Conservation (phyloP, 169 alveolate species). For the Plasmodium inui region DNA sequence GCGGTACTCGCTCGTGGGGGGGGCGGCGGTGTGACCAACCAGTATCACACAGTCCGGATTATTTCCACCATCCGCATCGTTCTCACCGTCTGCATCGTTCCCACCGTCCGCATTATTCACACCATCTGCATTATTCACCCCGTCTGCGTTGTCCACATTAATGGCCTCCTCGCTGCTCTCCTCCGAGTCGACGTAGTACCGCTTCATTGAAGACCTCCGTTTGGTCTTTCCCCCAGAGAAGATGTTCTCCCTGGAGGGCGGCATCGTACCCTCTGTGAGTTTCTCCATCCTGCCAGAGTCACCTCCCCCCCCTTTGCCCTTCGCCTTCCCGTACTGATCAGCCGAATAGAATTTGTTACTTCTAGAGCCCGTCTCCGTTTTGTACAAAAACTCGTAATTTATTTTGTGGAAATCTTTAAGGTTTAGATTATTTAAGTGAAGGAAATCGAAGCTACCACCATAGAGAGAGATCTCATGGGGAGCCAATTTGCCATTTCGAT, state of each 20-base stretch:
- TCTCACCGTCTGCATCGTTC: background rate
- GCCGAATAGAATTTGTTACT: slow-evolving; percentile 18
- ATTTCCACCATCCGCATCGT: background rate
- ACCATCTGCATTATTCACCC: background rate
- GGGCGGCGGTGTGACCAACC: background rate
- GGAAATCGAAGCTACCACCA: slow-evolving; percentile 54
- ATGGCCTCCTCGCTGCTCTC: background rate
- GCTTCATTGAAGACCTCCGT: background rate
- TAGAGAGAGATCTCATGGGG: slow-evolving; percentile 53
- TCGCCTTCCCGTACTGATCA: slow-evolving; percentile 19
- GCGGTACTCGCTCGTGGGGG: slow-evolving; percentile 2
- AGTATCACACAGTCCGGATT: background rate
- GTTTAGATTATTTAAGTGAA: slow-evolving; percentile 51
- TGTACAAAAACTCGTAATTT: slow-evolving; percentile 68
- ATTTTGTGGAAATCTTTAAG: slow-evolving; percentile 42
- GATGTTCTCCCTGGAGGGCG: background rate
- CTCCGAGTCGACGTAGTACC: background rate
- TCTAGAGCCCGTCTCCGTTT: slow-evolving; percentile 3
- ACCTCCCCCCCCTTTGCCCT: slow-evolving; percentile 26
- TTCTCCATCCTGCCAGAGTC: background rate
- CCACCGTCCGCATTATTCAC: background rate
- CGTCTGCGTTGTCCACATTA: background rate
- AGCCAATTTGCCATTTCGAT: slow-evolving; percentile 3
- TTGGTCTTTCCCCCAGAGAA: background rate
- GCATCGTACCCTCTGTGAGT: background rate